Base-by-base conservation (phyloP, 2,329 filamentous ascomycete genomes). In the Chaetomiaceae sp. region DNA sequence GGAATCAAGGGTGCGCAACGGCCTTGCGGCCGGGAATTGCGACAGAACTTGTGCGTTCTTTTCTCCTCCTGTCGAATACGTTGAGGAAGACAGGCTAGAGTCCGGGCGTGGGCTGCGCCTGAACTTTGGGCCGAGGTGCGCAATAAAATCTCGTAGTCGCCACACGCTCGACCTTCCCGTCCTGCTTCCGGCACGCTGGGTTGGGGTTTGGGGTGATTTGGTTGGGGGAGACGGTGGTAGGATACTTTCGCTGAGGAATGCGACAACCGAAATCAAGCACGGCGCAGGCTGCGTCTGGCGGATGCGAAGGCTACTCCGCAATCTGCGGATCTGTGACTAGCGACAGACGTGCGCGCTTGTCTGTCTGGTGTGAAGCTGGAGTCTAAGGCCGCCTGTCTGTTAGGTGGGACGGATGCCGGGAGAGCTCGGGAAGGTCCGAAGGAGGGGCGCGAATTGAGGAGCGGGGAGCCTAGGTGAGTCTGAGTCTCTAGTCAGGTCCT, bases 121-220 rank as follows among this genome's bases (percentile, higher is more conserved):
- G 20, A 24, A 24, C n/a, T 45, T 30, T 18, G 41, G 38, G 39
- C 34, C 48, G 48, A 50, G 39, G 35, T 8, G 32, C 30, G 42
- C 36, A 20, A 29, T 42, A 35, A 24, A 24, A 36, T 42, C 32
- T 33, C n/a, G 38, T 38, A 40, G 35, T 43, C 35, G 48, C 48
- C 48, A 40, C 48, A 40, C 48, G 39, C 26, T 26, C 7, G 36
- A 29, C 19, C 35, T 35, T 27, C 22, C 9, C 22, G 22, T 24
- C 6, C 27, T 33, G 38, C 15, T 42, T 42, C 37, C 22, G 33
- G 42, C 26, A 14, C n/a, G 12, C 35, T 29, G 37, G 17, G n/a
- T 32, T 6, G 19, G 22, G 32, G 30, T 35, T 17, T 24, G 22
- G 6, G 22, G 24, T 24, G 34, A 29, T 14, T 20, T 18, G 19